Percentiles rank a stretch among this genome's conserved stretches.
Evolutionary conservation across 2,329 filamentous ascomycete species (phyloP).

Genomic region (Cladobotryum protrusum): DNA sequence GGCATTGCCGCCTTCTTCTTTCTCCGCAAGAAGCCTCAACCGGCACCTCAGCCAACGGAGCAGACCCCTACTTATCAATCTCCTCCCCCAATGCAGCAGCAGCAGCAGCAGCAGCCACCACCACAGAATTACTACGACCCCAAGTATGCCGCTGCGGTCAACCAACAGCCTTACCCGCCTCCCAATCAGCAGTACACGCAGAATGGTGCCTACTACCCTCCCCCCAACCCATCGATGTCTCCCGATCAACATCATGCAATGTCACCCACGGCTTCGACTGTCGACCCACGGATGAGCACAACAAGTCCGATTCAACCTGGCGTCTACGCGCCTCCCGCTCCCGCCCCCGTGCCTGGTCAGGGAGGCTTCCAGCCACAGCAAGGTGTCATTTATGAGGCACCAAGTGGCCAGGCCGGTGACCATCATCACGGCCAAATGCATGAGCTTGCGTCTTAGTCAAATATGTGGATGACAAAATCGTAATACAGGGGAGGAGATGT

Average conservation of each 20-base stretch:
- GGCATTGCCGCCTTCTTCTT: slow-evolving; percentile 26
- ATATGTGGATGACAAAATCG: neutral
- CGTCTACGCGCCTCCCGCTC: slow-evolving; percentile 14
- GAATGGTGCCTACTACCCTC: neutral
- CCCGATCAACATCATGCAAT: neutral
- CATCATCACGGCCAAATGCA: slow-evolving; percentile 35
- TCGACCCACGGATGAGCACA: slow-evolving; percentile 17
- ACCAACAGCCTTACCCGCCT: slow-evolving; percentile 16
- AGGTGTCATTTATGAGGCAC: slow-evolving; percentile 32
- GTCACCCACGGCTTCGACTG: slow-evolving; percentile 2
- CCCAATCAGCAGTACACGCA: slow-evolving; percentile 18
- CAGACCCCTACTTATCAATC: slow-evolving; percentile 15
- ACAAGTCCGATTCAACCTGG: slow-evolving; percentile 16
- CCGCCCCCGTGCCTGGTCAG: neutral
- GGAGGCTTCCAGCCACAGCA: slow-evolving; percentile 19
- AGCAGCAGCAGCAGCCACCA: slow-evolving; percentile 2
- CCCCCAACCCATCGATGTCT: slow-evolving; percentile 2
- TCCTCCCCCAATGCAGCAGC: slow-evolving; percentile 10
- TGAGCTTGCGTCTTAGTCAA: slow-evolving; percentile 28
- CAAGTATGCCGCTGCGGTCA: slow-evolving; percentile 16
- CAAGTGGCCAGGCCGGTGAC: slow-evolving; percentile 25
- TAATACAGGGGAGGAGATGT: neutral
- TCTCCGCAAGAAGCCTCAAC: slow-evolving; percentile 22
- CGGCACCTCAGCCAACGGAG: slow-evolving; percentile 9
- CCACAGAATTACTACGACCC: slow-evolving; percentile 21